Percentiles rank a stretch among this genome's conserved stretches.
Evolutionary conservation across 257 asterid species (phyloP).

Genomic region (Vinca minor): DNA sequence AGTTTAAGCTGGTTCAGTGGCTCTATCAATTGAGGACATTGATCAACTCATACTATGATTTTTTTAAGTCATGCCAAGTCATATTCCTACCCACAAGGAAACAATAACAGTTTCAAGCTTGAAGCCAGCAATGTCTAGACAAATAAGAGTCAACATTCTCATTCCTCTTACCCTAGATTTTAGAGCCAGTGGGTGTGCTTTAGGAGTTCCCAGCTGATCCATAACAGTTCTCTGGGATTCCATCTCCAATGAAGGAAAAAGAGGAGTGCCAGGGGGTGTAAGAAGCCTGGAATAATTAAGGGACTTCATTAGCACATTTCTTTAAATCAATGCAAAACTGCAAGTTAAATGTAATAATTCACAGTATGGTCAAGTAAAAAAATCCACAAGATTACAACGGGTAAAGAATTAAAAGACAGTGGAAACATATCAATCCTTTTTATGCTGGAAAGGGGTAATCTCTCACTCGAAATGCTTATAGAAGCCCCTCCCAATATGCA

Average conservation of each 20-base stretch:
- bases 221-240: conserved; percentile 73
- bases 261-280: conserved; percentile 99
- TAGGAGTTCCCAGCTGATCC: conserved; percentile 70
- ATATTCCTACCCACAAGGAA: not conserved
- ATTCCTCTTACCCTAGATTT: conserved; percentile 76
- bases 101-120: not conserved
- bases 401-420: not conserved
- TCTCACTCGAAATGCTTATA: not conserved
- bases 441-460: not conserved
- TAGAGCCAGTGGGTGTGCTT: conserved; percentile 70
- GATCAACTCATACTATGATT: not conserved
- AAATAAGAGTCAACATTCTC: conserved; percentile 6
- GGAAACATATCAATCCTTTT: not conserved
- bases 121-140: not conserved
- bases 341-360: not conserved
- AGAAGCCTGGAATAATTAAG: conserved; percentile 66
- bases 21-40: not conserved
- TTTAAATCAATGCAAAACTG: conserved; percentile 11
- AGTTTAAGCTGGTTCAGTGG: not conserved
- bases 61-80: not conserved
- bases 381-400: not conserved
- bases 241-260: conserved; percentile 90
- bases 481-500: not conserved
- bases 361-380: not conserved
- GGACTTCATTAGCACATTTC: conserved; percentile 8